A percentile compares a stretch with the other conserved stretches of the same genome.
phyloP scores from a whole-genome alignment of 768 basidiomycete genomes.

The Leucogyrophana mollusca region DNA sequence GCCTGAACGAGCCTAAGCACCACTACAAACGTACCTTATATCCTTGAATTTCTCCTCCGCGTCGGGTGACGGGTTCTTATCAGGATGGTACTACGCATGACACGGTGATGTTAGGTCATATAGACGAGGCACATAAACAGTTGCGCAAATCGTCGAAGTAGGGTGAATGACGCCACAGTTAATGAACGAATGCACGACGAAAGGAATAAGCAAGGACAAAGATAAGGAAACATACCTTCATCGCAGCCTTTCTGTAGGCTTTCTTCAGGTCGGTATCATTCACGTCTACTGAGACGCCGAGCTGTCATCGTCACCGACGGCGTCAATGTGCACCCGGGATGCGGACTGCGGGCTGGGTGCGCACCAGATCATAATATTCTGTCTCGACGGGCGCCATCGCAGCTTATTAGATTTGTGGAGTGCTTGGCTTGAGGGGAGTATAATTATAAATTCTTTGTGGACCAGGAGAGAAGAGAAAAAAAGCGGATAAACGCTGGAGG shows the following conservation, averaged over 20 bases:
- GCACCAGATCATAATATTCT: constrained; percentile 83
- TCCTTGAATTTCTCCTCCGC: constrained; percentile 98
- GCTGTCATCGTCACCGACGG: constrained; percentile 37
- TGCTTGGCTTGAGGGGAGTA: constrained; percentile 2
- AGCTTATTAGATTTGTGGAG: neutral
- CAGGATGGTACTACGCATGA: constrained; percentile 77
- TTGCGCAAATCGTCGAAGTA: neutral
- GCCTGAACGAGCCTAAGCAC: constrained; percentile 2
- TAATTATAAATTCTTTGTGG: constrained; percentile 4
- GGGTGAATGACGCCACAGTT: neutral
- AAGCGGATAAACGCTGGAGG: constrained; percentile 5
- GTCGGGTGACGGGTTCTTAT: constrained; percentile 91
- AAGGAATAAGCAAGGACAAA: neutral
- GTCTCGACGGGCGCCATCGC: constrained; percentile 87
- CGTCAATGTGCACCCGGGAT: neutral
- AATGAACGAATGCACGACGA: neutral
- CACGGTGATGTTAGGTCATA: neutral
- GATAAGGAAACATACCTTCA: constrained; percentile 63
- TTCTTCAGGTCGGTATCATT: constrained; percentile 87
- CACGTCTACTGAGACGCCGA: constrained; percentile 70
- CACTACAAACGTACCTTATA: constrained; percentile 59
- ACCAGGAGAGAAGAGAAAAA: constrained; percentile 7
- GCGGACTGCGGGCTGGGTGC: constrained; percentile 21
- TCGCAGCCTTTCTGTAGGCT: constrained; percentile 91
- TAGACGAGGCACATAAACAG: constrained; percentile 1